Percentiles rank a stretch among this genome's conserved stretches.
These are phyloP conservation scores for Ophiognomonia clavigignenti-juglandacearum DNA, from an alignment of 2,329 filamentous ascomycete species.

Conservation along the genomic window DNA sequence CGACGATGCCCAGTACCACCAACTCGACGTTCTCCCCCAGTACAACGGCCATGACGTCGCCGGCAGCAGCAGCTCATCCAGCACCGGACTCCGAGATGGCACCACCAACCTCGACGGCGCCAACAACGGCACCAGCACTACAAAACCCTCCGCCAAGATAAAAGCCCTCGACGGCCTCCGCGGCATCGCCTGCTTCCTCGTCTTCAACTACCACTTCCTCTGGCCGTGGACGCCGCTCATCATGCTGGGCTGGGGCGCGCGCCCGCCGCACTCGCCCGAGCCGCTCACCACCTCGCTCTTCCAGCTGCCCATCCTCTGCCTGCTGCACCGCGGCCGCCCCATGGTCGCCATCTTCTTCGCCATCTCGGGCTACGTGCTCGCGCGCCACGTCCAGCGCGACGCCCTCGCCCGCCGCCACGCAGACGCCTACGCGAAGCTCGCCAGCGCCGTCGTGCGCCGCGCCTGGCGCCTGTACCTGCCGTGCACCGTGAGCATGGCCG, in stretches of 20 bases:
- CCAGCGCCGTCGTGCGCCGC: constrained; percentile 32
- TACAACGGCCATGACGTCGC: not conserved
- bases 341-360: constrained; percentile 41
- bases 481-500: constrained; percentile 35
- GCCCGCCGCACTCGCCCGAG: constrained; percentile 30
- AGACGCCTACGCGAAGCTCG: constrained; percentile 30
- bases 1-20: not conserved
- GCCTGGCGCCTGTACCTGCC: constrained; percentile 35
- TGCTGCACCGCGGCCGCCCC: constrained; percentile 33
- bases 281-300: constrained; percentile 25
- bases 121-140: not conserved
- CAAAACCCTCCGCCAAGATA: constrained; percentile 29
- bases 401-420: constrained; percentile 32
- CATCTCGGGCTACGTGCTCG: constrained; percentile 38
- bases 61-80: no score
- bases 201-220: constrained; percentile 39
- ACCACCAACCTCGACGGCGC: not conserved
- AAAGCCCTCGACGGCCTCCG: constrained; percentile 34
- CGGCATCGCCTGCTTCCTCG: constrained; percentile 36
- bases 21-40: not conserved
- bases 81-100: not conserved
- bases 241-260: constrained; percentile 35
- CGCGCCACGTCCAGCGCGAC: constrained; percentile 31
- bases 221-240: constrained; percentile 36
- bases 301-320: constrained; percentile 34